These are phyloP conservation scores for Berberis thunbergii DNA, from an alignment of 164 flowering plant genomes.

Conservation along the genomic window DNA sequence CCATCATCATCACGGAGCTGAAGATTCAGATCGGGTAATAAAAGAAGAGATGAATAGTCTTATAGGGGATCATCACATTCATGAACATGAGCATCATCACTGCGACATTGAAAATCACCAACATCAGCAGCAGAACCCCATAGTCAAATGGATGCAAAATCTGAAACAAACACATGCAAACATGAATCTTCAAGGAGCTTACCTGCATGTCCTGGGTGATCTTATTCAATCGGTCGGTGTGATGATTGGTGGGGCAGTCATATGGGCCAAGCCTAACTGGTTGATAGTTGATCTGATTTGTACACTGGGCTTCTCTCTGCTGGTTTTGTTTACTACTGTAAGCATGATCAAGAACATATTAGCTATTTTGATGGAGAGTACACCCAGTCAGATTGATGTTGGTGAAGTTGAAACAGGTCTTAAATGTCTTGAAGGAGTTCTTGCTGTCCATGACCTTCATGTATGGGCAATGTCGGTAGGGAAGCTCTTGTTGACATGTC, in stretches of 20 bases:
- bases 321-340: conserved; percentile 34
- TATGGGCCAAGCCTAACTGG: conserved; percentile 55
- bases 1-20: conserved; percentile 8
- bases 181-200: conserved; percentile 63
- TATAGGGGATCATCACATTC: conserved; percentile 6
- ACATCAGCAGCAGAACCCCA: not conserved
- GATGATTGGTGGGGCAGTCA: conserved; percentile 51
- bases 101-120: conserved; percentile 2
- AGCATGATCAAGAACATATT: conserved; percentile 36
- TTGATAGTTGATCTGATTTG: conserved; percentile 49
- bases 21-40: conserved; percentile 1
- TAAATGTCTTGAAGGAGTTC: conserved; percentile 32
- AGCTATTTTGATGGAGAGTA: conserved; percentile 41
- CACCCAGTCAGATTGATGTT: conserved; percentile 33
- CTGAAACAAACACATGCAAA: conserved; percentile 16
- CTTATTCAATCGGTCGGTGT: conserved; percentile 63
- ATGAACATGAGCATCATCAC: conserved; percentile 7
- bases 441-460: conserved; percentile 49
- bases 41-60: conserved; percentile 20
- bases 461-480: conserved; percentile 49
- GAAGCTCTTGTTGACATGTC: conserved; percentile 42
- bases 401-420: conserved; percentile 31
- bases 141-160: not conserved
- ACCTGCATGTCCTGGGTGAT: conserved; percentile 48
- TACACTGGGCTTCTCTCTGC: conserved; percentile 38